Evolutionary conservation across 495 filamentous ascomycete species (phyloP), one percentile per base, ranked within the genome.

Genomic region (Oidiodendron maius): DNA sequence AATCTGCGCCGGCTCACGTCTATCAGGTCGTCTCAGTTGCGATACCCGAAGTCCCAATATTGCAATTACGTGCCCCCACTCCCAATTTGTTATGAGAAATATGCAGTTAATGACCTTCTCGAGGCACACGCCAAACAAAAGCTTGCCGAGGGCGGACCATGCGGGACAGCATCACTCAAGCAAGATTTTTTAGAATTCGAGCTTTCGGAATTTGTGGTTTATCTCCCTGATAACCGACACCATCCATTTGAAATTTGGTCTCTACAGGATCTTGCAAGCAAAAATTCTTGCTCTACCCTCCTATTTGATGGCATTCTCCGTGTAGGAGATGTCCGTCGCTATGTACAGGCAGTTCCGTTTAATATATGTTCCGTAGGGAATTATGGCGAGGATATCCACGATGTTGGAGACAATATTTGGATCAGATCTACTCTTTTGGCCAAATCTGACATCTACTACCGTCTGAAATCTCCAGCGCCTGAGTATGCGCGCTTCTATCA

Each of bases 271-370:
- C 55, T 82, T 13, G 55, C 61, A 1, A 62, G 65, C 8, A 71
- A 65, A 22, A 3, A 6, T 0, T 24, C 17, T 9, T 46, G 46
- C 38, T 40, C 41, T 15, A 40, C 22, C 15, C 68, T 72, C 22
- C 74, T 67, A 44, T 77, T 87, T 41, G 78, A 87, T 57, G 86
- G 84, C 0, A 56, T 80, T 2, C 63, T 88, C 10, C 68, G 61
- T 10, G 37, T 64, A 23, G 79, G 75, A 1, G 50, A 64, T 11
- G 46, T 39, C 2, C 44, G 48, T 1, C 60, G 63, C 13, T 84
- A 75, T 54, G 66, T 88, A 2, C 61, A 72, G 34, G 61, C 52
- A 28, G 66, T 86, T 4, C 70, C 71, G 8, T 83, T 88, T 48
- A 50, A 60, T 1, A 63, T 69, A 20, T 61, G 85, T 10, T 79